phyloP scores from a whole-genome alignment of 352 stramenopile genomes.

The Phytophthora cactorum region DNA sequence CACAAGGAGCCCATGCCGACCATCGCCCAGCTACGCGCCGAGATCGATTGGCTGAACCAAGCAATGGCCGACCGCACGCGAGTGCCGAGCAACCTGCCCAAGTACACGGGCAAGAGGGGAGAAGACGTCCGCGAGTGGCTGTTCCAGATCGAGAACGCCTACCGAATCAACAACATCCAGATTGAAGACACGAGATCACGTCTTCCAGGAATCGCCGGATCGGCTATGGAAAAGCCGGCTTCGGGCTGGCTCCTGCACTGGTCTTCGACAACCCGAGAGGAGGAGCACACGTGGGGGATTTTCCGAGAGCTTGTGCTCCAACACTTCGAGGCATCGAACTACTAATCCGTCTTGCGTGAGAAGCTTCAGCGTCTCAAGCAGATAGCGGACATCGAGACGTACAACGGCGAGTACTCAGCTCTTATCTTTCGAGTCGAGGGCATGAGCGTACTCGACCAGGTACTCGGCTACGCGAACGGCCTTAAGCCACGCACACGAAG shows the following conservation, averaged over 20 bases:
- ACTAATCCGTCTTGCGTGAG: background rate
- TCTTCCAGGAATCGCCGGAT: background rate
- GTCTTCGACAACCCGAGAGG: slow-evolving; percentile 4
- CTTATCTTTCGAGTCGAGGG: slow-evolving; percentile 2
- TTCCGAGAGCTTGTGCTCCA: background rate
- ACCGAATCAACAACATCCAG: no score
- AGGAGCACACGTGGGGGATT: background rate
- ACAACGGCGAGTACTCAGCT: background rate
- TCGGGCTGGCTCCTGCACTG: slow-evolving; percentile 10
- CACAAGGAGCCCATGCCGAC: no score
- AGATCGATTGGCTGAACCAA: no score
- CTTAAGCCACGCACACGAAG: background rate
- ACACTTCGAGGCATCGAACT: slow-evolving; percentile 13
- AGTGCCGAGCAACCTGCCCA: no score
- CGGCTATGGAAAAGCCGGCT: background rate
- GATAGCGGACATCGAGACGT: slow-evolving; percentile 4
- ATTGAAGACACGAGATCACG: no score
- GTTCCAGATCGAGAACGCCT: no score
- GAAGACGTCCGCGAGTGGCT: no score
- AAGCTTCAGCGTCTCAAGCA: slow-evolving; percentile 10
- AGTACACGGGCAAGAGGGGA: no score
- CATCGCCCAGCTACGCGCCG: no score
- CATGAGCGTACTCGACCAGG: slow-evolving; percentile 7
- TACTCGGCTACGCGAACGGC: slow-evolving; percentile 1
- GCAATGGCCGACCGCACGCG: no score